phyloP scores from a whole-genome alignment of 2,329 filamentous ascomycete genomes.

The Aurifilum marmelostoma region DNA sequence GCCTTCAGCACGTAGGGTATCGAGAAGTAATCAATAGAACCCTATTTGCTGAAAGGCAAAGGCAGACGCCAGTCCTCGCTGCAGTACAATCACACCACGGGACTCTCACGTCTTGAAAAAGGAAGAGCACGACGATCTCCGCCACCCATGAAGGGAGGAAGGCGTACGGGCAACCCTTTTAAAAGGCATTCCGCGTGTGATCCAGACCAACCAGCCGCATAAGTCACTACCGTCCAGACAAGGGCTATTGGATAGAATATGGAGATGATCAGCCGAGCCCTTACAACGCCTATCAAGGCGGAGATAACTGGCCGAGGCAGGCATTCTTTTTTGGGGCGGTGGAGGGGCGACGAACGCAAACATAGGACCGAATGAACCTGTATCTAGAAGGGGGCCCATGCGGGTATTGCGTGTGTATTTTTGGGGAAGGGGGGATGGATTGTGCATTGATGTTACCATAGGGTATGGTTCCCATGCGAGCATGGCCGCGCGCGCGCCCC shows the following conservation, averaged over 20 bases:
- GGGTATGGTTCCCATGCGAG: background rate
- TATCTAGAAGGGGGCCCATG: background rate
- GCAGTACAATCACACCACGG: background rate
- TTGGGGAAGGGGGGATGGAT: background rate
- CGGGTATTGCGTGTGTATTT: background rate
- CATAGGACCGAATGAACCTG: background rate
- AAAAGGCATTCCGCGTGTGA: background rate
- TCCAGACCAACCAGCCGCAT: background rate
- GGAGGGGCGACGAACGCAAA: background rate
- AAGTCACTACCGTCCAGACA: background rate
- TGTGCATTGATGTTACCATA: background rate
- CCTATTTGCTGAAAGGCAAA: background rate
- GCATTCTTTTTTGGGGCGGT: background rate
- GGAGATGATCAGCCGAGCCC: background rate
- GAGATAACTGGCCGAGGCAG: constrained; percentile 8
- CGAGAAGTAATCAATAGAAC: background rate
- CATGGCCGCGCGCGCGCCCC: background rate
- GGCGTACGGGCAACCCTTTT: background rate
- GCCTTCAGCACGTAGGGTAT: background rate
- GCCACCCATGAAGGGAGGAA: background rate
- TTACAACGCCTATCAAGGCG: constrained; percentile 3
- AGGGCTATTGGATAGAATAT: background rate
- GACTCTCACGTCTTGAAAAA: background rate
- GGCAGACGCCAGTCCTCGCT: background rate
- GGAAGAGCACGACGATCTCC: background rate